Evolutionary conservation across 345 rosid species (phyloP), one percentile per base, ranked within the genome.

Genomic region (Arabidopsis thaliana): DNA sequence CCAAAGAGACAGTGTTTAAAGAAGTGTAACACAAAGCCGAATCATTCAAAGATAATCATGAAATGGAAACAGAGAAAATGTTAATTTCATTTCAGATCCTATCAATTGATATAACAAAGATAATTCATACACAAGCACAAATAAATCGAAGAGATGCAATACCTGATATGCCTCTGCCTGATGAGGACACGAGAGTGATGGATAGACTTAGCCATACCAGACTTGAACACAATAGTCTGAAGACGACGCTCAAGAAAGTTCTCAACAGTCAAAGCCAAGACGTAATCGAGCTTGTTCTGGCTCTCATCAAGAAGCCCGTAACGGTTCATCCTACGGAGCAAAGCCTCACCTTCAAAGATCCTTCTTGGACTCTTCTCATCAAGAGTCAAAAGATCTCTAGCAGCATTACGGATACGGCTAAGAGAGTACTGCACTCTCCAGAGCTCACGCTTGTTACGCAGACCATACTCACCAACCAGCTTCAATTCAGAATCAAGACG

Each of bases 251-350:
- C 93, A n/a, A 86, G 85, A 60, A 86, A 88, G 62, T 85, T 88
- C 80, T 86, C 93, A 44, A 88, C 89, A 11, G 93, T 88, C 75
- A 86, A 50, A 0, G 93, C 90, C 83, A 88, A 67, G 63, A 88
- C 89, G 62, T 88, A 88, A 81, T 88, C 93, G 6, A 88, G 93
- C 79, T 86, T 88, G 87, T 88, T 88, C 83, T 88, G 88, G 63
- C 86, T 82, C 88, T 87, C 91, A 8, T 87, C 92, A 49, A 87
- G 70, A 10, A 87, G 84, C 0, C 89, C 88, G 78, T 80, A 87
- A 24, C 86, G 79, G 79, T 85, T 84, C 89, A 87, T 87, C 73
- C 87, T 81, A 9, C 89, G 65, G 0, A 87, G 81, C 11, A 85
- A 85, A 1, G 92, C 89, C 48, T 87, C 89, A 62, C 88, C 92